Evolutionary conservation across 1,139 yeast genomes (phyloP), one percentile per base, ranked within the genome.

Genomic region (Debaryomyces fabryi): DNA sequence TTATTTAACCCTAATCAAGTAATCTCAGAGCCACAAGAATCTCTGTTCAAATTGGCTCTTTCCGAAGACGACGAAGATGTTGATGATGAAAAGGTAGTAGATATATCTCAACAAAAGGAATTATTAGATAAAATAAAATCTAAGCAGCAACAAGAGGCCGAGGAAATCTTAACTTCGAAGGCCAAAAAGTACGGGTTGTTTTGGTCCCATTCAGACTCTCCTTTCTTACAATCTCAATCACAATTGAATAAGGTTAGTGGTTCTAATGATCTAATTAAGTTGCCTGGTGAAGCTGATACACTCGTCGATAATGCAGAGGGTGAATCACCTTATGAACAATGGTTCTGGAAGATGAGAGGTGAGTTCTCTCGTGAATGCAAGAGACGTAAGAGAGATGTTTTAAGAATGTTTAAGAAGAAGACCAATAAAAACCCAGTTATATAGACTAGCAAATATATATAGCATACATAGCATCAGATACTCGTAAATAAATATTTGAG

Each of bases 261-360:
- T 12, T 51, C 55, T 5, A 61, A 58, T 13, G 68, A 65, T 39
- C 54, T 52, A 12, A 52, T 69, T 23, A 58, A 54, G 36, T 63
- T 76, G 39, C 79, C 79, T 0, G 79, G 77, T 4, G 76, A 72
- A 49, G 49, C 41, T 13, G 56, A 43, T 7, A 49, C 57, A 39
- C 58, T 58, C 16, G 50, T 47, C 16, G 56, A 60, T 27, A 54
- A 57, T 9, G 68, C 68, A 18, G 78, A 74, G 16, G 73, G 66
- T 2, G 78, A 82, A 48, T 68, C 74, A 2, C 68, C 75, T 2
- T 92, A 93, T 81, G 91, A 86, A 48, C 73, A 79, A 48, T 84
- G 88, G 79, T 92, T 92, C 66, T 89, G 90, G 86, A 85, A 82
- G 41, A 81, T 82, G 64, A 81, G 98, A 67, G 93, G 95, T 40